Base-by-base conservation (phyloP, 768 basidiomycete species). In the Mycena kentingensis region DNA sequence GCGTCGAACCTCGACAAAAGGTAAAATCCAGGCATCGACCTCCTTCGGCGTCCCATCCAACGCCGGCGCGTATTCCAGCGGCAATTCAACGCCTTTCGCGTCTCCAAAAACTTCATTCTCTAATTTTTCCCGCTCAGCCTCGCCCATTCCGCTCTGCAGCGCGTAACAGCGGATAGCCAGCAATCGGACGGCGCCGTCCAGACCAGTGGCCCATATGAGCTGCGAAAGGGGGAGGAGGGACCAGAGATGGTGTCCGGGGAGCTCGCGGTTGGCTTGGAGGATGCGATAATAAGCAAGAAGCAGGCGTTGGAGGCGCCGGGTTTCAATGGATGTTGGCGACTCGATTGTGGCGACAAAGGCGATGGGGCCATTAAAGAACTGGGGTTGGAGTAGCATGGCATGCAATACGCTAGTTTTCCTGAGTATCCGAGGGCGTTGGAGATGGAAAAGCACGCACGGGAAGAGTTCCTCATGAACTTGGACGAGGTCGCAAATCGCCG, bases 271-370 rank as follows among this genome's bases (percentile, higher is more conserved):
- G 21, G 83, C 83, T 63, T 79, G 77, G 16, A 94, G 74, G 43
- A 96, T 77, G 32, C 94, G 85, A 64, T 89, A 89, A 63, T 94
- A 91, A 1, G 89, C 81, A 37, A 96, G 75, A 27, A 97, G 78
- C 0, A 88, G 67, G 44, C 75, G 74, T 21, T 94, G 90, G 12
- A 94, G 69, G n/a, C 77, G 76, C 18, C 63, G 62, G 5, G 67
- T 48, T 31, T 84, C 75, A 42, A 73, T 51, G 2, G 70, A 62
- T 5, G 75, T 52, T 2, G 61, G 52, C n/a, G 65, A 63, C 3
- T 70, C 51, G 8, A 61, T 51, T 38, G 72, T 59, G 4, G 73
- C 60, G 18, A 83, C 62, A 64, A 77, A 72, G 2, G 72, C 65
- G 10, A 94, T 65, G 2, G 85, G 87, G 1, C 89, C 84, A 15